phyloP scores from a whole-genome alignment of 805 yeast genomes.

The Ogataea saltuana region DNA sequence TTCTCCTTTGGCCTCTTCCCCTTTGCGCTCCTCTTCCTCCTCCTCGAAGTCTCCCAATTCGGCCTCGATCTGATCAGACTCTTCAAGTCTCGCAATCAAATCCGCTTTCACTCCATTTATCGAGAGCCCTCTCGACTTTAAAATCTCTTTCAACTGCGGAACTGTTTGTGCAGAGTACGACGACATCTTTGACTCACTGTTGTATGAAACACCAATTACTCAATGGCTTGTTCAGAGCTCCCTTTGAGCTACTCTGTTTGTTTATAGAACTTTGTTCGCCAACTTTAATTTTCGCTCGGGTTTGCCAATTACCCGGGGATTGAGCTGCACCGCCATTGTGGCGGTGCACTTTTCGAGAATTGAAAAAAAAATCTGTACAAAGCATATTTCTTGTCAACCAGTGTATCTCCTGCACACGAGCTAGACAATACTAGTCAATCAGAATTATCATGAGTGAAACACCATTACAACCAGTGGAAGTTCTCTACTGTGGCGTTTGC shows the following conservation, averaged over 20 bases:
- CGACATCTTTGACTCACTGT: constrained; percentile 50
- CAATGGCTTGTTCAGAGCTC: no score
- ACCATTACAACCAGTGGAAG: constrained; percentile 30
- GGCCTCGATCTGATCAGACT: constrained; percentile 46
- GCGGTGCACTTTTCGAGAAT: background rate
- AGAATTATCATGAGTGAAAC: constrained; percentile 6
- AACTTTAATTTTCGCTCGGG: background rate
- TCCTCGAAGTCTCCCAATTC: constrained; percentile 23
- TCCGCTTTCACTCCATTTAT: constrained; percentile 82
- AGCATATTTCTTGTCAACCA: no score
- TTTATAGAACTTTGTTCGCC: constrained; percentile 6
- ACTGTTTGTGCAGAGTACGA: constrained; percentile 71
- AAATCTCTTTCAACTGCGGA: constrained; percentile 76
- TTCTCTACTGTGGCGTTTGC: constrained; percentile 76
- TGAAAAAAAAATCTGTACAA: background rate
- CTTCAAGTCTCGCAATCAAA: constrained; percentile 62
- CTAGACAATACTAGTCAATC: no score
- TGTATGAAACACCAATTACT: no score
- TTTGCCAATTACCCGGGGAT: background rate
- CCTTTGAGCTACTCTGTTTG: no score
- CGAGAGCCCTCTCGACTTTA: constrained; percentile 67
- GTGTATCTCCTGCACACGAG: no score
- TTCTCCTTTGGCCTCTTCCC: constrained; percentile 4
- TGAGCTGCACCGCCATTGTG: background rate
- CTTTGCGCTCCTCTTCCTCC: constrained; percentile 23